Evolutionary conservation across 2,329 filamentous ascomycete species (phyloP), one percentile per base, ranked within the genome.

Genomic region (Trichoderma simmonsii): DNA sequence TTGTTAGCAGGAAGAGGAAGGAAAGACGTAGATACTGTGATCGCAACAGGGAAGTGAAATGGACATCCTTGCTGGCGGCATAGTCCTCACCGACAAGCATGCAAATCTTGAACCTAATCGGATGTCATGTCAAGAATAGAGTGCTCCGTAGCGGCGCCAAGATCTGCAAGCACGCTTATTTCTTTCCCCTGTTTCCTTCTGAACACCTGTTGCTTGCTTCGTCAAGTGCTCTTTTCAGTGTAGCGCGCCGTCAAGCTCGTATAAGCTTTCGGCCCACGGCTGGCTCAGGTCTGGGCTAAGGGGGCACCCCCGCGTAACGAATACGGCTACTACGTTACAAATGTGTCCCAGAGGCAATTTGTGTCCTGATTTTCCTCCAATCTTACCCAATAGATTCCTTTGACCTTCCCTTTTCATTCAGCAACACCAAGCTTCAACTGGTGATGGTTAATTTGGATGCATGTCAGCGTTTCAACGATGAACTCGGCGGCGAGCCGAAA

Each of bases 321-420:
- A 39, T 15, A 34, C 36, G 30, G 56, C 24, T 63, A 39, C 59
- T 36, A 70, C 67, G 67, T 70, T 70, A 70, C 67, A 70, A 54
- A 15, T 15, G 7, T 34, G 26, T 21, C 26, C 15, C 28, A 36
- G 59, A 18, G 36, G 43, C n/a, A 24, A 24, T 9, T 57, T 18
- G 5, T 18, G 26, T 6, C 21, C 51, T 70, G 57, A 63, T 70
- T 39, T 63, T 70, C 59, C 43, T 54, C 65, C 67, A 70, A 70
- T 70, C 67, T 70, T 63, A 54, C 28, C 26, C 9, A 39, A 30
- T 56, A 0, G 21, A 24, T n/a, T 15, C 3, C 12, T 28, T 56
- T 3, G 30, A 70, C 67, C 59, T 70, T 70, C 67, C 67, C 36
- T 15, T 56, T 70, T 36, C 43, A 70, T 18, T n/a, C 26, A 7